phyloP scores from a whole-genome alignment of 2,329 filamentous ascomycete genomes.

The Fusarium sp. region DNA sequence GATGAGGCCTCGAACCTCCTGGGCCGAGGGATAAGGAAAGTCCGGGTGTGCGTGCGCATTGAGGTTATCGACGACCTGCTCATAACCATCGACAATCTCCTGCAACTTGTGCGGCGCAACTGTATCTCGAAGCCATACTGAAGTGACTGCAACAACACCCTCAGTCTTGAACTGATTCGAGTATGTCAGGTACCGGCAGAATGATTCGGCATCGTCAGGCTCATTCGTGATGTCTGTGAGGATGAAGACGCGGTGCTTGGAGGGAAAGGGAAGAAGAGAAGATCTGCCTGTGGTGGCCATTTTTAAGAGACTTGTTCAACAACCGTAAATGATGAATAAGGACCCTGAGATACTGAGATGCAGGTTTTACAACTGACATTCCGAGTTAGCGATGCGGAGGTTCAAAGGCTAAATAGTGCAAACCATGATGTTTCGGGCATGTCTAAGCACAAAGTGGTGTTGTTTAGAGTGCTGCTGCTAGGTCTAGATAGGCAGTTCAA shows the following conservation, averaged over 20 bases:
- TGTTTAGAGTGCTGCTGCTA: neutral
- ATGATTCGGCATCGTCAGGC: slow-evolving; percentile 58
- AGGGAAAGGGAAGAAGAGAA: slow-evolving; percentile 16
- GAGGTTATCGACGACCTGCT: slow-evolving; percentile 58
- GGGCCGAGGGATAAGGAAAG: slow-evolving; percentile 53
- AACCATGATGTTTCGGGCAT: neutral
- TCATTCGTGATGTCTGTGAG: slow-evolving; percentile 60
- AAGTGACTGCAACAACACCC: slow-evolving; percentile 58
- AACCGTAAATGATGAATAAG: neutral
- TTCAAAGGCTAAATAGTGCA: neutral
- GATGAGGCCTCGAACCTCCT: slow-evolving; percentile 50
- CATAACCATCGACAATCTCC: slow-evolving; percentile 54
- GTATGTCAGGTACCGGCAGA: slow-evolving; percentile 59
- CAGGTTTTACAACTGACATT: neutral
- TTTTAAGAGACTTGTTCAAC: neutral
- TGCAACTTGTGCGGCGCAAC: slow-evolving; percentile 55
- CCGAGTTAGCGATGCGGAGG: neutral
- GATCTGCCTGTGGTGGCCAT: neutral
- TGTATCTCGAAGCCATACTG: slow-evolving; percentile 56
- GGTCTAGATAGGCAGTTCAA: slow-evolving; percentile 1
- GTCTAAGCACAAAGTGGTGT: slow-evolving; percentile 4
- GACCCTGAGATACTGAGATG: too few relatives aligned
- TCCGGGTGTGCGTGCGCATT: slow-evolving; percentile 59
- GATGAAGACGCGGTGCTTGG: slow-evolving; percentile 55
- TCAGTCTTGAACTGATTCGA: slow-evolving; percentile 59